Evolutionary conservation across 2,329 filamentous ascomycete species (phyloP).

Genomic region (Neobulgaria alba): DNA sequence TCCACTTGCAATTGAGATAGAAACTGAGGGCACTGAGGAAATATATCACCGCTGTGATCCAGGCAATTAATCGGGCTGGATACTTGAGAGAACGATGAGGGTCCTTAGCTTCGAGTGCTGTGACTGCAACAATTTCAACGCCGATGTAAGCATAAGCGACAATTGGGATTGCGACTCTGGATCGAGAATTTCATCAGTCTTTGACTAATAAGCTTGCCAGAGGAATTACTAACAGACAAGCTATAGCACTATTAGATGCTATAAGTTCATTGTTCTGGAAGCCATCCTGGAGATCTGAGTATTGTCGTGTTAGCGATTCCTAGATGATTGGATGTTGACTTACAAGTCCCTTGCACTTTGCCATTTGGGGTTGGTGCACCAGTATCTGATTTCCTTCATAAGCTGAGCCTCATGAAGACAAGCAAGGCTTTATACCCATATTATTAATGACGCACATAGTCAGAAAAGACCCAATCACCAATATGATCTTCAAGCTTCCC

Average conservation of each 20-base stretch:
- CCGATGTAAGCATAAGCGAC: constrained; percentile 29
- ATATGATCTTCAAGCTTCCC: constrained; percentile 4
- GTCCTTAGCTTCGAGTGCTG: constrained; percentile 28
- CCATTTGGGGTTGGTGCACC: not conserved
- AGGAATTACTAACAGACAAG: constrained; percentile 21
- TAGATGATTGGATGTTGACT: not conserved
- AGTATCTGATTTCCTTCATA: not conserved
- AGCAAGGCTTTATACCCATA: not conserved
- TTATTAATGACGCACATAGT: constrained; percentile 6
- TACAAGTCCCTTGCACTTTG: not conserved
- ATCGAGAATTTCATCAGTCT: not conserved
- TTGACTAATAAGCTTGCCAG: not conserved
- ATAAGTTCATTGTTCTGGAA: constrained; percentile 18
- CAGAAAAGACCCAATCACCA: constrained; percentile 3
- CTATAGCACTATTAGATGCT: constrained; percentile 20
- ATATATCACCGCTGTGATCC: constrained; percentile 22
- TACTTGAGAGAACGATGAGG: constrained; percentile 16
- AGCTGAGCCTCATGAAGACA: not conserved
- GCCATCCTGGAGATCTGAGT: too few species aligned
- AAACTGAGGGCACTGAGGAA: constrained; percentile 21
- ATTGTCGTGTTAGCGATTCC: too few species aligned
- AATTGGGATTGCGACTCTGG: constrained; percentile 27
- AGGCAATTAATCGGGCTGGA: constrained; percentile 26
- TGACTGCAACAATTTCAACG: constrained; percentile 29
- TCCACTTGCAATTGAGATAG: constrained; percentile 23